These are phyloP conservation scores for Coniosporium tulheliwenetii DNA, from an alignment of 2,329 filamentous ascomycete genomes.

Conservation along the genomic window DNA sequence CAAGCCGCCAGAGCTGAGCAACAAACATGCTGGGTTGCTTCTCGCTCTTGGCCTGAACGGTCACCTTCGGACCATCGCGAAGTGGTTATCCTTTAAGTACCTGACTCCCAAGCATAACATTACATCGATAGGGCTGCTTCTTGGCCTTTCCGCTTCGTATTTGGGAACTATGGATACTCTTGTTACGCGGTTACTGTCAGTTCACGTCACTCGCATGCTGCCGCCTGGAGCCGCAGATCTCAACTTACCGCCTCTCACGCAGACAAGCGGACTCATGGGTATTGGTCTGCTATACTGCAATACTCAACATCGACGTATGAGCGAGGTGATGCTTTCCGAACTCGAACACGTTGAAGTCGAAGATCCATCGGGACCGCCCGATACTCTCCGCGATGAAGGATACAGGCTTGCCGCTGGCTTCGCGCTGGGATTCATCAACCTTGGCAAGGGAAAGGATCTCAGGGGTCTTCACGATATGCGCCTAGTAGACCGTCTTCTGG, in stretches of 20 bases:
- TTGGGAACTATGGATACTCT: constrained; percentile 94
- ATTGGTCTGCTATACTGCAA: constrained; percentile 89
- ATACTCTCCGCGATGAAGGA: constrained; percentile 80
- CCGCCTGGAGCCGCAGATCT: constrained; percentile 85
- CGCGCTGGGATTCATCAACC: constrained; percentile 82
- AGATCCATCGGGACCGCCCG: constrained; percentile 50
- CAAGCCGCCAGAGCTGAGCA: constrained; percentile 82
- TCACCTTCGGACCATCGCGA: constrained; percentile 83
- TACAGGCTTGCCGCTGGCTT: constrained; percentile 91
- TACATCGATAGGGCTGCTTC: constrained; percentile 90
- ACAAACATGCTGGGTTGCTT: constrained; percentile 89
- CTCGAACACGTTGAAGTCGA: constrained; percentile 79
- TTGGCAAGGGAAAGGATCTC: constrained; percentile 78
- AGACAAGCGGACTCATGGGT: constrained; percentile 93
- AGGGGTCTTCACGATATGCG: constrained; percentile 87
- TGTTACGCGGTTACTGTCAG: constrained; percentile 81
- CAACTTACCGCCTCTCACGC: constrained; percentile 81
- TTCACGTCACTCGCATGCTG: constrained; percentile 90
- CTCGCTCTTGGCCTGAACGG: constrained; percentile 85
- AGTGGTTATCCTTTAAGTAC: constrained; percentile 98
- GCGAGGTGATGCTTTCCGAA: constrained; percentile 95
- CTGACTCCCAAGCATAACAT: constrained; percentile 98
- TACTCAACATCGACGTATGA: constrained; percentile 95
- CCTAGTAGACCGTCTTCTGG: constrained; percentile 73
- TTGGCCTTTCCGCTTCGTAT: constrained; percentile 86